phyloP scores from a whole-genome alignment of 78 protist species.

The Dictyostelium capitatum region DNA sequence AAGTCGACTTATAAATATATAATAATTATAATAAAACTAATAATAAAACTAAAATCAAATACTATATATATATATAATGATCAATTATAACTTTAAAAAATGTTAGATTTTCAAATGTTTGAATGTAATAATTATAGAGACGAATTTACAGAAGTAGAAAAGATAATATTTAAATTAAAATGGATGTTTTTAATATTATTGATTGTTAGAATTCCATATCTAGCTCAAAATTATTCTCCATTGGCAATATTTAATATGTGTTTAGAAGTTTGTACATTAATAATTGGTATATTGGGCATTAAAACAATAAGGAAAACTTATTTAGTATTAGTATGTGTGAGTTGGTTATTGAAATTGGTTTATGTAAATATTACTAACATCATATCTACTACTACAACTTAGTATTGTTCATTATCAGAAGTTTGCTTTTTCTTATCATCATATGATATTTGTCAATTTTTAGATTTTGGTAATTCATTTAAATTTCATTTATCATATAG shows the following conservation, averaged over 20 bases:
- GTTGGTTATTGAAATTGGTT: too few species aligned
- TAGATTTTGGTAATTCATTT: background rate
- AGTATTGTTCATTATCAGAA: constrained; percentile 70
- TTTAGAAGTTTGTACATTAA: background rate
- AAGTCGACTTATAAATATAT: background rate
- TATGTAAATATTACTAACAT: too few species aligned
- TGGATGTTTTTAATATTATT: background rate
- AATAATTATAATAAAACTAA: background rate
- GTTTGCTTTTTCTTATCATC: constrained; percentile 46
- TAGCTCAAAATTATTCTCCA: background rate
- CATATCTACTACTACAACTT: too few species aligned
- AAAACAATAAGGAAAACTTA: background rate
- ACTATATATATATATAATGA: background rate
- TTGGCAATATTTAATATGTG: constrained; percentile 11
- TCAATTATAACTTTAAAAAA: background rate
- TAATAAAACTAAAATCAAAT: background rate
- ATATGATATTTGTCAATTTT: constrained; percentile 31
- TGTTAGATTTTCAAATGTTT: background rate
- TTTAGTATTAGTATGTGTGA: constrained; percentile 12
- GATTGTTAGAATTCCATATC: constrained; percentile 8
- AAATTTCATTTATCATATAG: background rate
- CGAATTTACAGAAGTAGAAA: background rate
- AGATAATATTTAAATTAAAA: background rate
- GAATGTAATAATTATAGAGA: background rate
- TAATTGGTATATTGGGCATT: constrained; percentile 41